These are phyloP conservation scores for Colletotrichum higginsianum DNA, from an alignment of 2,329 filamentous ascomycete species.

Conservation along the genomic window DNA sequence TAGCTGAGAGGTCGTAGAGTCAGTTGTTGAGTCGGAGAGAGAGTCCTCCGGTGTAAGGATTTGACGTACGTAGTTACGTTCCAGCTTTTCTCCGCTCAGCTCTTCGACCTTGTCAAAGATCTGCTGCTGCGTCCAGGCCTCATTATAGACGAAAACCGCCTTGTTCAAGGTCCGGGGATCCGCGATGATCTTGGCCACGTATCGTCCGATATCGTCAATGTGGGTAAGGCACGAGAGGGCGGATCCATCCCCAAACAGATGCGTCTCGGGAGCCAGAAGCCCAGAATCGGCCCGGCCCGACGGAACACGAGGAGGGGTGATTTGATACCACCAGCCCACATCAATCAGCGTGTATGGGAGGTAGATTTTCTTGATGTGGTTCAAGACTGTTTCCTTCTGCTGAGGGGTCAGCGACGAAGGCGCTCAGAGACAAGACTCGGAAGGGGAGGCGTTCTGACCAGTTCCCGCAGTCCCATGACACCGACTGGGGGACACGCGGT, in stretches of 20 bases:
- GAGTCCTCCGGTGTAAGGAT: background rate
- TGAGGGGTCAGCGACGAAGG: background rate
- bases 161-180: conserved; percentile 69
- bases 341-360: conserved; percentile 71
- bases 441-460: conserved; percentile 27
- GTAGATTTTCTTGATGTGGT: conserved; percentile 61
- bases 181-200: conserved; percentile 64
- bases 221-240: conserved; percentile 61
- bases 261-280: conserved; percentile 51
- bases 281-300: conserved; percentile 58
- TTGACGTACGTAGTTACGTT: conserved; percentile 48
- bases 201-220: conserved; percentile 66
- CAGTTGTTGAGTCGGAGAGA: too few relatives aligned
- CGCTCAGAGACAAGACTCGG: background rate
- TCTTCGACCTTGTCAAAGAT: conserved; percentile 62
- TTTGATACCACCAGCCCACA: conserved; percentile 72
- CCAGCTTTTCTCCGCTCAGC: conserved; percentile 63
- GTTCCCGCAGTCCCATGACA: conserved; percentile 45
- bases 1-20: background rate
- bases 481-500: conserved; percentile 59
- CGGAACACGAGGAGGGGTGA: conserved; percentile 50
- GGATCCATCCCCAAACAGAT: conserved; percentile 62
- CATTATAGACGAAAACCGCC: conserved; percentile 63
- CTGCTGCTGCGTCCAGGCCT: conserved; percentile 61
- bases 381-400: conserved; percentile 64